phyloP scores from a whole-genome alignment of 139 green algal species.

The Limnomonas spitsbergensis region DNA sequence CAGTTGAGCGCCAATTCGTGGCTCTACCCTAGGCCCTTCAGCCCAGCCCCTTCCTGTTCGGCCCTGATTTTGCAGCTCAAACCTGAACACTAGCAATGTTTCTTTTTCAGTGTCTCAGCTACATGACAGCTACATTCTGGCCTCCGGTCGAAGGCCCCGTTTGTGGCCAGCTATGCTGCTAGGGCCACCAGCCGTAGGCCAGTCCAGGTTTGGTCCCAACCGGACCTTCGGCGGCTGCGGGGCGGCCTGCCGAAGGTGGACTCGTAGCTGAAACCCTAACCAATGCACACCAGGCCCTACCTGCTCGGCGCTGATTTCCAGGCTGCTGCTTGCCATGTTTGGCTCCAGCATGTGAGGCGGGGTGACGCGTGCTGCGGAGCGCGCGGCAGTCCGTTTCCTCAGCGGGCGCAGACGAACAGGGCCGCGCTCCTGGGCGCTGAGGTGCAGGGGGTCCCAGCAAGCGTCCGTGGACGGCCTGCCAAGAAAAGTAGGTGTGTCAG shows the following conservation, averaged over 20 bases:
- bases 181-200: too few relatives aligned
- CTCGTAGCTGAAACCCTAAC: not conserved
- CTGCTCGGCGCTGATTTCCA: not conserved
- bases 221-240: not conserved
- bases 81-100: not conserved
- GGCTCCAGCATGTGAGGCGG: not conserved
- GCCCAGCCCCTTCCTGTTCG: too few relatives aligned
- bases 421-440: not conserved
- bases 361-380: not conserved
- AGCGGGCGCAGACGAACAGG: not conserved
- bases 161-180: not conserved
- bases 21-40: too few relatives aligned
- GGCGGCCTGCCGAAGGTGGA: not conserved
- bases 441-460: not conserved
- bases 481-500: not conserved
- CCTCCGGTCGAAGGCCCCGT: not conserved
- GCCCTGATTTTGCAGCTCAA: too few relatives aligned
- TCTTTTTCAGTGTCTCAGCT: not conserved
- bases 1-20: too few relatives aligned
- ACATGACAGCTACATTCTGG: too few relatives aligned
- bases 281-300: not conserved
- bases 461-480: not conserved
- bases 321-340: not conserved
- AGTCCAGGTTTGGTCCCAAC: not conserved
- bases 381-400: not conserved